Evolutionary conservation across 129 eudicot species (phyloP).

Genomic region (Deinandra increscens): DNA sequence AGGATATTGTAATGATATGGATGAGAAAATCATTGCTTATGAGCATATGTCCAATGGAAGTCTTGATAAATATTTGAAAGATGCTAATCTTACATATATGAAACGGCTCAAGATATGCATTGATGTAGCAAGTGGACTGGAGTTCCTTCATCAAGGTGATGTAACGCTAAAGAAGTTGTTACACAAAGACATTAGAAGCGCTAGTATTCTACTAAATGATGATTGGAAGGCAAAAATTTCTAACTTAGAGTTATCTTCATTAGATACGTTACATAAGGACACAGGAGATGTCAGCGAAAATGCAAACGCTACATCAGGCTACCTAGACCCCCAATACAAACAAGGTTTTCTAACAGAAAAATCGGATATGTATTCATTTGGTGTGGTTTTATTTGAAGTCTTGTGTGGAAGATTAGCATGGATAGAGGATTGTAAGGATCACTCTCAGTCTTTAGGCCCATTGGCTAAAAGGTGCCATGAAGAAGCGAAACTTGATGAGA

Average conservation of each 20-base stretch:
- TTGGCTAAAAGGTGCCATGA: background rate
- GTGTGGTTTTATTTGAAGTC: background rate
- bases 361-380: background rate
- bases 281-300: background rate
- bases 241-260: background rate
- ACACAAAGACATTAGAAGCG: background rate
- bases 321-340: background rate
- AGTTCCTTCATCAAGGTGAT: background rate
- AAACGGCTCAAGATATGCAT: constrained; percentile 2
- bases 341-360: background rate
- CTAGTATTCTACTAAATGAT: background rate
- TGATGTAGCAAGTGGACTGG: background rate
- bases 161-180: background rate
- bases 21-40: background rate
- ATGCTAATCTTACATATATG: background rate
- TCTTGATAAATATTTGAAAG: background rate
- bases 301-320: background rate
- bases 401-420: constrained; percentile 1
- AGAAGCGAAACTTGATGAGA: background rate
- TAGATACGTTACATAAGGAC: background rate
- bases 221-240: background rate
- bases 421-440: background rate
- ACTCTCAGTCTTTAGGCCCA: background rate
- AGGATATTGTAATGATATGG: background rate
- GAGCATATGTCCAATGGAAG: constrained; percentile 11